Base-by-base conservation (phyloP, 257 asterid genomes). In the Solanum ossicruentum region DNA sequence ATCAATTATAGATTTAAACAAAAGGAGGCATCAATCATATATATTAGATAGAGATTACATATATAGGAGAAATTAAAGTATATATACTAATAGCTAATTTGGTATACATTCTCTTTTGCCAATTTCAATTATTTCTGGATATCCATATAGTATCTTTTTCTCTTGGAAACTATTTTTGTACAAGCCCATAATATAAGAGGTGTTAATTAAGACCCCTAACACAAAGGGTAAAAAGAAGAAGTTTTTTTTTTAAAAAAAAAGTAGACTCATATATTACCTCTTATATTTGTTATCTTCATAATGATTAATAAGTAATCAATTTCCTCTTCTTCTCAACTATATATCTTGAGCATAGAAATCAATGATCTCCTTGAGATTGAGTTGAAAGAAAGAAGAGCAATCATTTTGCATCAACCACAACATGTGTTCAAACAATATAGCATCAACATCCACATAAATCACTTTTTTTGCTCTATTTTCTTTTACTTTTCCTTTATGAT, bases 321-420 rank as follows among this genome's bases (percentile, higher is more conserved):
- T 32, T 12, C 9, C 60, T 63, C 79, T 63, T 36, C 72, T 41
- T 43, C 3, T 21, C 55, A 63, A 60, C 26, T 69, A 89, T 75
- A 60, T 75, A 16, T 90, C 91, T 84, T 90, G 92, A 65, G 89
- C 81, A 78, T 90, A 90, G 81, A 90, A 90, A 17, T 90, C 91
- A 56, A 90, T 77, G 57, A 90, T 87, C 87, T 90, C 92, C 49
- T 66, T 69, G 45, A 90, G 90, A 65, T 90, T 90, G 43, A 90
- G 91, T 85, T 90, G 84, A 82, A 87, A 85, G 77, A 88, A 87
- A 60, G 92, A 90, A 85, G 91, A 88, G 18, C 86, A 87, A 82
- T 90, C 92, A 84, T 90, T 90, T 56, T 87, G 82, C 92, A 90
- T 87, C 73, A 90, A 60, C 92, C 92, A 90, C 65, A 90, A 26